These are phyloP conservation scores for Bolboschoenoplectus hybrid DNA, from an alignment of 202 grass and related monocot species.

Conservation along the genomic window DNA sequence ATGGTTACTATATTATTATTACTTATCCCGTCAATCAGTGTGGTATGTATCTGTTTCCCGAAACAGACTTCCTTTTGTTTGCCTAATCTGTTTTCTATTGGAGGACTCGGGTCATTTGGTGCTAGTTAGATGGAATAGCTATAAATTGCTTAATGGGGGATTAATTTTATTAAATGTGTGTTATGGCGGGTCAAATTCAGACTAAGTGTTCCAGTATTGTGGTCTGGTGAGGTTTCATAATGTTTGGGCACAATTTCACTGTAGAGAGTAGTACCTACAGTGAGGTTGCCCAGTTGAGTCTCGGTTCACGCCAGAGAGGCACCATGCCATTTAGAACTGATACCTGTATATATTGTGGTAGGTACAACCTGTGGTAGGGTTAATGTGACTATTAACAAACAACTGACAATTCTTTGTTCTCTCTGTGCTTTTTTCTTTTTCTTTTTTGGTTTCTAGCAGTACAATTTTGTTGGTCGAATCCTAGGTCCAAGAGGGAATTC, in stretches of 20 bases:
- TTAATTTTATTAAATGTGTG: neutral
- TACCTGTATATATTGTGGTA: neutral
- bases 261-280: neutral
- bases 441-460: constrained; percentile 48
- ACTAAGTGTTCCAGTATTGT: neutral
- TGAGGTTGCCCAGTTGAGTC: neutral
- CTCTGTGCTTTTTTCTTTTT: neutral
- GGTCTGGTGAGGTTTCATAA: neutral
- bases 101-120: neutral
- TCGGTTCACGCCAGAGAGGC: neutral
- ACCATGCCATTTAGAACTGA: neutral
- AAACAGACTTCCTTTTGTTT: neutral
- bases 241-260: neutral
- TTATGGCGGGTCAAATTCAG: neutral
- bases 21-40: neutral
- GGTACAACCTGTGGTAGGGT: neutral
- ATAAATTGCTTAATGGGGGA: neutral
- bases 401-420: constrained; percentile 10
- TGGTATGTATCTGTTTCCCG: neutral
- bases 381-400: neutral
- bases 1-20: neutral
- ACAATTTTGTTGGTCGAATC: constrained; percentile 98
- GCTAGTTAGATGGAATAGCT: neutral
- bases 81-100: constrained; percentile 10
- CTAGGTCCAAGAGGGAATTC: constrained; percentile 99